Evolutionary conservation across 1,284 basidiomycete species (phyloP).

Genomic region (Boletus calvinii): DNA sequence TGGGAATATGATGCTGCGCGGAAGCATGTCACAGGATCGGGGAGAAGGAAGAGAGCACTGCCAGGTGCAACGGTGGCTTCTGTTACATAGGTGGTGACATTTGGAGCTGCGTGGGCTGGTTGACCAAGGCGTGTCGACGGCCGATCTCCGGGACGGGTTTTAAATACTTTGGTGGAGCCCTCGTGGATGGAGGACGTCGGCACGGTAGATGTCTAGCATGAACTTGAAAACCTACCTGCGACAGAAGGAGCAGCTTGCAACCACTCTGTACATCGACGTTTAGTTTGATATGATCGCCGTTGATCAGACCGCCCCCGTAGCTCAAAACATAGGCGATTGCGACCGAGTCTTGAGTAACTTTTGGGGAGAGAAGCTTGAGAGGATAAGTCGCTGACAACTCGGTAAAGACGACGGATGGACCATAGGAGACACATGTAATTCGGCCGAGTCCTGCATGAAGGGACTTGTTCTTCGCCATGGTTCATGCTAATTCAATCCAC

Average conservation of each 20-base stretch:
- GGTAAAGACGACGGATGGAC: constrained; percentile 62
- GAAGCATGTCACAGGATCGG: constrained; percentile 92
- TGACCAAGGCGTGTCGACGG: constrained; percentile 37
- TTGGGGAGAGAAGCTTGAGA: constrained; percentile 85
- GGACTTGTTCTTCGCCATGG: constrained; percentile 27
- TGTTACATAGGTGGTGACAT: constrained; percentile 51
- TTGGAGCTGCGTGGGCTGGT: constrained; percentile 24
- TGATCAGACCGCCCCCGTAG: constrained; percentile 93
- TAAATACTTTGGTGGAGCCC: constrained; percentile 96
- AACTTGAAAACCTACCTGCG: constrained; percentile 60
- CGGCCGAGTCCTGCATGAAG: constrained; percentile 53
- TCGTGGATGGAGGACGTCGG: constrained; percentile 32
- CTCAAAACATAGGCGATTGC: constrained; percentile 80
- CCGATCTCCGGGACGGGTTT: constrained; percentile 56
- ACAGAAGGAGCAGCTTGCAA: constrained; percentile 67
- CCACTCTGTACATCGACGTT: constrained; percentile 58
- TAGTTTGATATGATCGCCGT: constrained; percentile 78
- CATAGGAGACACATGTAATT: constrained; percentile 52
- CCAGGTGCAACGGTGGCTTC: constrained; percentile 51
- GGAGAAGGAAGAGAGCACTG: constrained; percentile 76
- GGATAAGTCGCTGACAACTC: constrained; percentile 85
- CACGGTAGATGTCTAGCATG: neutral
- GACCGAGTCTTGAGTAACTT: constrained; percentile 46
- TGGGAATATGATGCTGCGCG: constrained; percentile 80
- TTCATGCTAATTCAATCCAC: too few species aligned